These are phyloP conservation scores for Physcia stellaris DNA, from an alignment of 495 filamentous ascomycete genomes.

Conservation along the genomic window DNA sequence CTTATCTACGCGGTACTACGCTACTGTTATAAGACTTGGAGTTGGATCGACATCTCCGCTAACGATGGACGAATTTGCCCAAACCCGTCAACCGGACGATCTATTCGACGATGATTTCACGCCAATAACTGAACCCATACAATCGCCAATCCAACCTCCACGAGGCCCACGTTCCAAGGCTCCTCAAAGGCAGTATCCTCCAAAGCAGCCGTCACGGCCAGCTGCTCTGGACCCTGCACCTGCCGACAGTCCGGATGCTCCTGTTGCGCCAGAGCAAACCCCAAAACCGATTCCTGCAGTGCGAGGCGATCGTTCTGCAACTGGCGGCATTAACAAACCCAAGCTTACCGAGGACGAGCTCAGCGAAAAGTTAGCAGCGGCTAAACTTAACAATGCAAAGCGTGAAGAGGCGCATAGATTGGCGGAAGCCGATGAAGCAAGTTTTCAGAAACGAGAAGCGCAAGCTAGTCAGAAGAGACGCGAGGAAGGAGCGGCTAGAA, in stretches of 20 bases:
- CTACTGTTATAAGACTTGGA: no score
- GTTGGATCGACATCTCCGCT: no score
- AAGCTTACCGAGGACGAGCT: slow-evolving; percentile 61
- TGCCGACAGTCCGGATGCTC: slow-evolving; percentile 1
- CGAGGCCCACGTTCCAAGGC: not conserved
- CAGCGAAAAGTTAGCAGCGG: slow-evolving; percentile 41
- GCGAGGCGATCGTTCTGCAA: slow-evolving; percentile 53
- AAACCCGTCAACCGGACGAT: slow-evolving; percentile 52
- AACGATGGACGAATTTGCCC: slow-evolving; percentile 46
- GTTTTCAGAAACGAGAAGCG: slow-evolving; percentile 52
- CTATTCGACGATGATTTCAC: slow-evolving; percentile 62
- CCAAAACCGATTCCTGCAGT: slow-evolving; percentile 36
- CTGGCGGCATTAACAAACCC: slow-evolving; percentile 47
- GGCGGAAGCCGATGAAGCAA: slow-evolving; percentile 54
- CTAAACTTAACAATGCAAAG: slow-evolving; percentile 42
- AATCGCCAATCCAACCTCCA: not conserved
- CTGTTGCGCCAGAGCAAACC: not conserved
- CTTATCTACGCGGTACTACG: no score
- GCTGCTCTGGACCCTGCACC: not conserved
- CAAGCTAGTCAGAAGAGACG: slow-evolving; percentile 38
- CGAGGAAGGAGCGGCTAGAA: slow-evolving; percentile 40
- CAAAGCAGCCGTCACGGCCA: not conserved
- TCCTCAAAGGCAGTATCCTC: not conserved
- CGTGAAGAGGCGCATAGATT: slow-evolving; percentile 47
- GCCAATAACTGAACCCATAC: slow-evolving; percentile 33